Evolutionary conservation across 768 basidiomycete species (phyloP), one percentile per base, ranked within the genome.

Genomic region (Lentinula aciculospora): DNA sequence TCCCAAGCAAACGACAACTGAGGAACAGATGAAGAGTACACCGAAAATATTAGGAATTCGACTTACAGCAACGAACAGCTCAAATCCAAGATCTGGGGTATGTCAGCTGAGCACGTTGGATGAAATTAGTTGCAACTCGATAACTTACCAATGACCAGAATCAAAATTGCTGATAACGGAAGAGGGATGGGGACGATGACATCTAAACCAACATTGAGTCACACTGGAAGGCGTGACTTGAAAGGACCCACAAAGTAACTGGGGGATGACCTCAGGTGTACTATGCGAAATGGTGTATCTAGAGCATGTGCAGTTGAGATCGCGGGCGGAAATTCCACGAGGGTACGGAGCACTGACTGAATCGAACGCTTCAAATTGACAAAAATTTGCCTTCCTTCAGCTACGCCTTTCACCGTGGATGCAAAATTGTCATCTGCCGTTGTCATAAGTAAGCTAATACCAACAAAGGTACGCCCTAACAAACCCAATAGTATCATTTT

Each of bases 1-100:
- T 88, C 86, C 86, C 86, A 88, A 0, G 86, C 86, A 58, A 88
- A 88, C 1, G 85, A 84, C 13, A 88, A 73, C 82, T 84, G 59
- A 2, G 39, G 34, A 7, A 9, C 19, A 25, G 23, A 34, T 47
- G 29, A 15, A 50, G 27, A 25, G 32, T 7, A 50, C 29, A 42
- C 50, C 29, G 3, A 21, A 37, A 13, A 21, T 54, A 28, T 34
- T 34, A 13, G 2, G 19, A 3, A 59, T 28, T 13, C 25, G n/a
- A 65, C 82, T 62, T 71, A 85, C 84, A 58, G 84, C 86, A 55
- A 84, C 79, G 37, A 81, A 80, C 12, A 88, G 74, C 66, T 88
- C 86, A 60, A 86, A 88, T 4, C 85, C 85, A 60, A 88, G 83
- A 76, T 88, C 85, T 87, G 61, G 8, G n/a, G 28, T 7, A 21